phyloP scores from a whole-genome alignment of 2,329 filamentous ascomycete species.

The Phialophora expanda region DNA sequence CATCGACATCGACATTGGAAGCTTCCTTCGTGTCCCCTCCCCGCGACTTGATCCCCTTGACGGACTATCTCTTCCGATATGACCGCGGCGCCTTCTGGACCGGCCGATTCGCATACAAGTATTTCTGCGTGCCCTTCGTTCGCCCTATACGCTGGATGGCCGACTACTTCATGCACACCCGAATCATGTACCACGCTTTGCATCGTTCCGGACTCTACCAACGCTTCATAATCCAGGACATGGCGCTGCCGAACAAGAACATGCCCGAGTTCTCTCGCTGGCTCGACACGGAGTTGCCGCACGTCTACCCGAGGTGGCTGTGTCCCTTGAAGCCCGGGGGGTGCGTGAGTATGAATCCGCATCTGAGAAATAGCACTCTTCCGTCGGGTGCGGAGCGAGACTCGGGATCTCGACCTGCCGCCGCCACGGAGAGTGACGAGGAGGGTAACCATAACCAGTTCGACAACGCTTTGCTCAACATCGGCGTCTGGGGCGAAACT shows the following conservation, averaged over 20 bases:
- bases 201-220: conserved; percentile 63
- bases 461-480: conserved; percentile 53
- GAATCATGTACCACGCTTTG: conserved; percentile 67
- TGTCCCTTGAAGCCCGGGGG: conserved; percentile 53
- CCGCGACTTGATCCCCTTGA: conserved; percentile 43
- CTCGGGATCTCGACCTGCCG: not conserved
- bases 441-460: not conserved
- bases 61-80: conserved; percentile 53
- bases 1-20: not conserved
- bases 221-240: conserved; percentile 67
- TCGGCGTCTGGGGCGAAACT: conserved; percentile 80
- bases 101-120: conserved; percentile 64
- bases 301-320: conserved; percentile 64
- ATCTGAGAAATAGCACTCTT: conserved; percentile 5
- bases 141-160: conserved; percentile 62
- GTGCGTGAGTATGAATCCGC: conserved; percentile 32
- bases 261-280: conserved; percentile 61
- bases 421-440: not conserved
- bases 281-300: conserved; percentile 49
- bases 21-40: not conserved
- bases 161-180: conserved; percentile 66
- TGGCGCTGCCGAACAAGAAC: conserved; percentile 61
- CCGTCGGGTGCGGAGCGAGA: not conserved
- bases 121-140: conserved; percentile 67
- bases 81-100: conserved; percentile 71